Conservation (phyloP, 768 basidiomycete genomes). For the Trametes villosa region DNA sequence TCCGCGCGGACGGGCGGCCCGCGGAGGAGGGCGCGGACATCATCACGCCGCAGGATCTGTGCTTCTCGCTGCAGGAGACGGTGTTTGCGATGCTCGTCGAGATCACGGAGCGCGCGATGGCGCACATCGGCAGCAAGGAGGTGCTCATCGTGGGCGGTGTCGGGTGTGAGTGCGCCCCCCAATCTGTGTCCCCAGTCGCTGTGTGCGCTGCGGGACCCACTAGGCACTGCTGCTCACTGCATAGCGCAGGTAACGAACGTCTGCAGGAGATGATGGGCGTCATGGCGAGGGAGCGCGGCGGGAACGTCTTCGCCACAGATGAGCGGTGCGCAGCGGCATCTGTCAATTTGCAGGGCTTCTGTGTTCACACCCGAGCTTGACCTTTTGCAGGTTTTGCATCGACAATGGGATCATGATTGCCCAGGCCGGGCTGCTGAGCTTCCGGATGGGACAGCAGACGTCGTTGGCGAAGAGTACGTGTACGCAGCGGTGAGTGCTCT, state of each 20-base stretch:
- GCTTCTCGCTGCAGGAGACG: constrained; percentile 96
- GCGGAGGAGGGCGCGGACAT: constrained; percentile 60
- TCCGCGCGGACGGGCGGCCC: constrained; percentile 48
- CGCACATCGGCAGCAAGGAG: constrained; percentile 94
- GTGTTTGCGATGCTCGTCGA: constrained; percentile 98
- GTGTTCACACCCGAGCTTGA: background rate
- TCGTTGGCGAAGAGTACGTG: constrained; percentile 80
- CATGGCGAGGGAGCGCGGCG: constrained; percentile 91
- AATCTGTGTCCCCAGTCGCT: background rate
- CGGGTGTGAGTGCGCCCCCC: constrained; percentile 73
- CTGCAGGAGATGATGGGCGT: constrained; percentile 99
- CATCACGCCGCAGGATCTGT: constrained; percentile 94
- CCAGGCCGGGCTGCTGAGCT: constrained; percentile 91
- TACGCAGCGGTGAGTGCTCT: constrained; percentile 77
- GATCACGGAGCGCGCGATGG: constrained; percentile 99
- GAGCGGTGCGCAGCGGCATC: constrained; percentile 64
- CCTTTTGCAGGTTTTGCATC: constrained; percentile 81
- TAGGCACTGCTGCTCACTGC: no score
- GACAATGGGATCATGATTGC: constrained; percentile 99
- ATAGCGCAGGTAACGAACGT: constrained; percentile 76
- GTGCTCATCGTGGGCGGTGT: constrained; percentile 98
- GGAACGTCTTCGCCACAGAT: constrained; percentile 92
- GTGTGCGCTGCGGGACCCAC: background rate
- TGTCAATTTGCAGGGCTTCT: constrained; percentile 3
- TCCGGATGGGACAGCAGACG: constrained; percentile 87